Evolutionary conservation across 306 rosid genomes (phyloP), one percentile per base, ranked within the genome.

Genomic region (Prunus fruticosa): DNA sequence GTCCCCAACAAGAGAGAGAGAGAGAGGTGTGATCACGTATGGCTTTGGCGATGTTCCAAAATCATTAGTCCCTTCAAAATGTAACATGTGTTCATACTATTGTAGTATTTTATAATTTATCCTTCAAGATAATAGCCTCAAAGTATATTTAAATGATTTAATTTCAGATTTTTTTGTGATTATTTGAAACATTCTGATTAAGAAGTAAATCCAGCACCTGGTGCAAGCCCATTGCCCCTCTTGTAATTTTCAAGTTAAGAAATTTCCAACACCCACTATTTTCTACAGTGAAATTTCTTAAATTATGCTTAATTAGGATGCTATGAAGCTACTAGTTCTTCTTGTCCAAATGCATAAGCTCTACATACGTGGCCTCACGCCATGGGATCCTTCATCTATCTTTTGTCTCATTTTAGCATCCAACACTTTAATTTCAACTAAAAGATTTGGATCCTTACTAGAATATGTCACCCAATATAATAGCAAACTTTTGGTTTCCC

Each of bases 401-500:
- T 72, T 69, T 80, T 63, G 43, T 79, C 79, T 69, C 73, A 30
- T 82, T 38, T 80, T 84, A 49, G 88, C 83, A 81, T 79, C 83
- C 52, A 38, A 67, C 16, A 20, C 71, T 20, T 56, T 38, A 61
- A 69, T 38, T 7, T 38, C 43, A 7, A 66, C 52, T 64, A 63
- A 72, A 73, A 16, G 51, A 72, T 81, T 84, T 80, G 75, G 41
- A 82, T 50, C 75, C 76, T 60, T 67, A 15, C 43, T 75, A 72
- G 81, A 86, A 69, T 67, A 60, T 87, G 92, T 89, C 85, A 80
- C 96, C 84, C 71, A 73, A 73, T 76, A 71, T 78, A 79, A 64
- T 70, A 63, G 77, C 91, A 83, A 45, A 64, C 14, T 34, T 20
- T 25, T 74, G n/a, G 43, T 60, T 83, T 75, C 85, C 79, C 66